phyloP scores from a whole-genome alignment of 306 rosid species.

The Castanopsis chinensis region DNA sequence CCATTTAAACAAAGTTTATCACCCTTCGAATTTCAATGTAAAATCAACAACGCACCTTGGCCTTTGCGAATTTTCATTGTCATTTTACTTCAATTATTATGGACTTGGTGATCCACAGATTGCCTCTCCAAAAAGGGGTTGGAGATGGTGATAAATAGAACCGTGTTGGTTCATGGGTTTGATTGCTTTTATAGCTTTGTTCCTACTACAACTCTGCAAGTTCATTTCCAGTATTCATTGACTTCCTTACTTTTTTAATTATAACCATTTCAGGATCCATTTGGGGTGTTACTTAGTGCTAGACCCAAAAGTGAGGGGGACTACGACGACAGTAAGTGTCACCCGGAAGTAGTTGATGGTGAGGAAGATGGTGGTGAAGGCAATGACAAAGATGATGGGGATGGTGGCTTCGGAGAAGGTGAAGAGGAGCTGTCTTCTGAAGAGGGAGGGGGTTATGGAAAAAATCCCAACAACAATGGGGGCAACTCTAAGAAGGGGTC shows the following conservation, averaged over 20 bases:
- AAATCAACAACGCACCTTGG: not conserved
- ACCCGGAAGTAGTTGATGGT: conserved; percentile 20
- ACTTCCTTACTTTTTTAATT: not conserved
- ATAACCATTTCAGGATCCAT: conserved; percentile 1
- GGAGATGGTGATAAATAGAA: not conserved
- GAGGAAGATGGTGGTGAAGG: conserved; percentile 26
- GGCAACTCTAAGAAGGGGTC: conserved; percentile 16
- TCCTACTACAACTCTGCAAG: no score
- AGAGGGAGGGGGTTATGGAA: conserved; percentile 27
- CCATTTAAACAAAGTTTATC: not conserved
- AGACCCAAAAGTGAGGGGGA: not conserved
- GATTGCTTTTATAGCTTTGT: not conserved
- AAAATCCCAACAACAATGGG: conserved; percentile 18
- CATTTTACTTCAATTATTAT: not conserved
- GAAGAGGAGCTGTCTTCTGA: conserved; percentile 33
- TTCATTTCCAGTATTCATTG: no score
- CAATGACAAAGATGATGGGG: not conserved
- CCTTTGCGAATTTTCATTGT: not conserved
- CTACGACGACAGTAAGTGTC: not conserved
- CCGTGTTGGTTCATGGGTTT: not conserved
- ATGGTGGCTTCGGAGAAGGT: conserved; percentile 21
- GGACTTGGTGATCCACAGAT: not conserved
- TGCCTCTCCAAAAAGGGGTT: not conserved
- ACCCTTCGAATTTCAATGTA: not conserved
- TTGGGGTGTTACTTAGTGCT: not conserved